Percentiles rank a stretch among this genome's conserved stretches.
phyloP scores from a whole-genome alignment of 2,329 filamentous ascomycete species.

The Cyanodermella asteris region DNA sequence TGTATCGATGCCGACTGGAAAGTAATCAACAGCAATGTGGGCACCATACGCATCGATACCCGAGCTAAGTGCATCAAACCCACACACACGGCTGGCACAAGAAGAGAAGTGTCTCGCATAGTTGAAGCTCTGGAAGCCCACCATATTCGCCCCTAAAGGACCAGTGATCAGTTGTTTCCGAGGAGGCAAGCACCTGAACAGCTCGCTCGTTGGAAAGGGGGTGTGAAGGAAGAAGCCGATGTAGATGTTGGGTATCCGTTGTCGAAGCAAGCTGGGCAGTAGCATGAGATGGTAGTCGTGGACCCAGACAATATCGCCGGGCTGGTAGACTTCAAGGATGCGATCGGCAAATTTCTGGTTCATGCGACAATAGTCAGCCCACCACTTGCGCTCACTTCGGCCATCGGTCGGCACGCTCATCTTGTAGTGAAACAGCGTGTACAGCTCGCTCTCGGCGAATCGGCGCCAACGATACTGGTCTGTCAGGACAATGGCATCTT shows the following conservation, averaged over 20 bases:
- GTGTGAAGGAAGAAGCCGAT: constrained; percentile 89
- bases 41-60: constrained; percentile 78
- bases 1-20: constrained; percentile 89
- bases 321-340: constrained; percentile 73
- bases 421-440: constrained; percentile 90
- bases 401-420: constrained; percentile 79
- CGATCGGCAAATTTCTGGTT: constrained; percentile 81
- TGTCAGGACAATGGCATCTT: constrained; percentile 48
- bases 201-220: constrained; percentile 91
- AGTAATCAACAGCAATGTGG: constrained; percentile 77
- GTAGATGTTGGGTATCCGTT: constrained; percentile 70
- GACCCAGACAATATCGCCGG: constrained; percentile 76
- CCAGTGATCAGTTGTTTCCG: constrained; percentile 82
- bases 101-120: constrained; percentile 89
- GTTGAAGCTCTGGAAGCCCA: constrained; percentile 88
- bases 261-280: constrained; percentile 69
- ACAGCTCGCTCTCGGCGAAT: constrained; percentile 79
- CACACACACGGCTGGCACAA: constrained; percentile 75
- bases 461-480: constrained; percentile 73
- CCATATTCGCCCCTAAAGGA: constrained; percentile 72
- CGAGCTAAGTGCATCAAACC: constrained; percentile 67
- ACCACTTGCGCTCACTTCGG: constrained; percentile 56
- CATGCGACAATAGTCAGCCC: constrained; percentile 83
- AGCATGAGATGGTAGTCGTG: constrained; percentile 90
- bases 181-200: constrained; percentile 67